phyloP scores from a whole-genome alignment of 306 rosid genomes.

The Cotoneaster glaucophyllus region DNA sequence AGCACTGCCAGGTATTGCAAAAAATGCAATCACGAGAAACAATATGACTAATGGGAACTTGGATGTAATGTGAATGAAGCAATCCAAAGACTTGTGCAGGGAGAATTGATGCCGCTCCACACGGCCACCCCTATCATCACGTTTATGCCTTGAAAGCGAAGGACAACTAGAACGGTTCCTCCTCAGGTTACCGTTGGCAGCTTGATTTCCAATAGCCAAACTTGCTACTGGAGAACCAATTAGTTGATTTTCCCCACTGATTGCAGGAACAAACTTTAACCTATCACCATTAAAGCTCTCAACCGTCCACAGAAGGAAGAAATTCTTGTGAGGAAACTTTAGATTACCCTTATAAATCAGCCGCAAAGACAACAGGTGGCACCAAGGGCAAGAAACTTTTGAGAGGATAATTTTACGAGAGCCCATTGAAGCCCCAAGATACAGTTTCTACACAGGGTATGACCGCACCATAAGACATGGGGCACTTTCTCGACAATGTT shows the following conservation, averaged over 20 bases:
- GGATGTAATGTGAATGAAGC: constrained; percentile 62
- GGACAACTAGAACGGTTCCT: constrained; percentile 36
- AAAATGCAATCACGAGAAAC: constrained; percentile 63
- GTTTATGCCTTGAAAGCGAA: constrained; percentile 27
- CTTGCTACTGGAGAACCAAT: constrained; percentile 30
- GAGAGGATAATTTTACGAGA: constrained; percentile 53
- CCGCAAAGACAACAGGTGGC: constrained; percentile 65
- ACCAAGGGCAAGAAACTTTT: constrained; percentile 86
- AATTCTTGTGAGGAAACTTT: constrained; percentile 77
- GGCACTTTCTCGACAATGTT: constrained; percentile 95
- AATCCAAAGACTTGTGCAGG: constrained; percentile 65
- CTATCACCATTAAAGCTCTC: constrained; percentile 84
- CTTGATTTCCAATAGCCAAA: constrained; percentile 39
- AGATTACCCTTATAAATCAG: constrained; percentile 66
- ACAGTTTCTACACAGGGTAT: constrained; percentile 81
- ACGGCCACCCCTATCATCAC: constrained; percentile 19
- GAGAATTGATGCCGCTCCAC: constrained; percentile 41
- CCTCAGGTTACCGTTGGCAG: constrained; percentile 34
- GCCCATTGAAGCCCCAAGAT: constrained; percentile 92
- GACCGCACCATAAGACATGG: constrained; percentile 95
- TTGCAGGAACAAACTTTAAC: constrained; percentile 34
- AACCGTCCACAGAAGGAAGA: constrained; percentile 90
- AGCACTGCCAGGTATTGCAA: constrained; percentile 65
- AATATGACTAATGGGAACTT: constrained; percentile 67
- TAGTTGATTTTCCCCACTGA: constrained; percentile 44